Base-by-base conservation (phyloP, 2,329 filamentous ascomycete species). In the Massarina eburnea region DNA sequence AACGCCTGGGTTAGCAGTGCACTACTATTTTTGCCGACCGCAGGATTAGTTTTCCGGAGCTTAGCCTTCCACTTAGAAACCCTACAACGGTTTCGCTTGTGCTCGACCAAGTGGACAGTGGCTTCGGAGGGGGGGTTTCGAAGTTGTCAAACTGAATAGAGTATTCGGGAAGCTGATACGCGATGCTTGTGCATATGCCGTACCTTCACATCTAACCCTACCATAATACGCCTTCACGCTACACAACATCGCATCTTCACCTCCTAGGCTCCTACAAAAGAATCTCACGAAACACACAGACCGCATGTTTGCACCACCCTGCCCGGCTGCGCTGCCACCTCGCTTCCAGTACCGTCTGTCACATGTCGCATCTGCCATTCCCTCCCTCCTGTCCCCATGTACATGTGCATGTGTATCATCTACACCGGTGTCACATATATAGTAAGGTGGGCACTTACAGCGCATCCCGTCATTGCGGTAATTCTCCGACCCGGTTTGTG, bases 401-500 rank as follows among this genome's bases (percentile, higher is more conserved):
- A n/a, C 12, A 35, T 38, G 12, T 17, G 17, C 4, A 38, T 41
- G 14, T 30, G 14, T 41, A 39, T 7, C 14, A 22, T 21, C 21
- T 34, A 27, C 24, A 33, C 20, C 29, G 22, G 22, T 22, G 15
- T 19, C 4, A 22, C 33, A 22, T 18, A 39, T 19, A 29, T 40
- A 35, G 15, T 33, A 52, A 51, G 49, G 41, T 22, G 41, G 20
- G 48, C 15, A 19, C 18, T n/a, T 18, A 36, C 33, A 18, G 15
- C 18, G 33, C 15, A 36, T 18, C 35, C 35, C 35, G 35, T 14
- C 35, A 24, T 24, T 10, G 27, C 59, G 56, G 58, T 50, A 55
- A 61, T 59, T 61, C 58, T 61, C 58, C 58, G 58, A 59, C 48
- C 41, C 24, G 24, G 47, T 50, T 54, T 47, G 47, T 42, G 22